These are phyloP conservation scores for Apiospora marii DNA, from an alignment of 2,329 filamentous ascomycete species.

Conservation along the genomic window DNA sequence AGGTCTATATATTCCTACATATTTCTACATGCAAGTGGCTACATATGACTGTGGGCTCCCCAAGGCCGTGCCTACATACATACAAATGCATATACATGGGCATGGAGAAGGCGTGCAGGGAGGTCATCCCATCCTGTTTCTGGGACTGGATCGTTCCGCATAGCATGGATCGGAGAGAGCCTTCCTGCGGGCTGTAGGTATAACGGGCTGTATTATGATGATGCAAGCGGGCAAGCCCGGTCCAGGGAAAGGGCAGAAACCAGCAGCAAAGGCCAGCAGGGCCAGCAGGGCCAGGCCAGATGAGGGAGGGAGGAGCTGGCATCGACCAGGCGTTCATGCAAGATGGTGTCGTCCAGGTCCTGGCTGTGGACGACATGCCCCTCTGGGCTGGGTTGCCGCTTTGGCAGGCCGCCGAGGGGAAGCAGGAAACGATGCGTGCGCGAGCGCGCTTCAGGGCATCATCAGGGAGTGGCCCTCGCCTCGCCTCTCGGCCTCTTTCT, in stretches of 20 bases:
- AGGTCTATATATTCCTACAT: neutral
- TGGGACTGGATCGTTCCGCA: slow-evolving; percentile 19
- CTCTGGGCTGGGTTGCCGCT: neutral
- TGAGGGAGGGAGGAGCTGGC: neutral
- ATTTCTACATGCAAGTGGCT: slow-evolving; percentile 7
- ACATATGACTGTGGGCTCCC: slow-evolving; percentile 6
- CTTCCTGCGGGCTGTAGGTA: slow-evolving; percentile 20
- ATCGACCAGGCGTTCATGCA: slow-evolving; percentile 32
- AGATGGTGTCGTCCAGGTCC: slow-evolving; percentile 22
- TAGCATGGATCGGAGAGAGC: slow-evolving; percentile 15
- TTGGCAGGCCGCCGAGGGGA: neutral
- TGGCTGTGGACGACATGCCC: slow-evolving; percentile 11
- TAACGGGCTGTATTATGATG: slow-evolving; percentile 12
- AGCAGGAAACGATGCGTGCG: neutral
- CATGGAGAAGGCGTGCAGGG: neutral
- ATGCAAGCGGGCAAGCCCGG: slow-evolving; percentile 8
- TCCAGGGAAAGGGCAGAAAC: neutral
- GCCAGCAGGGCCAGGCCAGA: neutral
- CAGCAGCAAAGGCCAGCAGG: neutral
- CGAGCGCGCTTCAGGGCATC: slow-evolving; percentile 10
- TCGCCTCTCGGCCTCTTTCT: slow-evolving; percentile 8
- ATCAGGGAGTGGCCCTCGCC: neutral
- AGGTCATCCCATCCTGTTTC: slow-evolving; percentile 16
- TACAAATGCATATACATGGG: neutral
- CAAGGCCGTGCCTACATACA: neutral